Evolutionary conservation across 495 filamentous ascomycete genomes (phyloP).

Genomic region (Daldinia vernicosa): DNA sequence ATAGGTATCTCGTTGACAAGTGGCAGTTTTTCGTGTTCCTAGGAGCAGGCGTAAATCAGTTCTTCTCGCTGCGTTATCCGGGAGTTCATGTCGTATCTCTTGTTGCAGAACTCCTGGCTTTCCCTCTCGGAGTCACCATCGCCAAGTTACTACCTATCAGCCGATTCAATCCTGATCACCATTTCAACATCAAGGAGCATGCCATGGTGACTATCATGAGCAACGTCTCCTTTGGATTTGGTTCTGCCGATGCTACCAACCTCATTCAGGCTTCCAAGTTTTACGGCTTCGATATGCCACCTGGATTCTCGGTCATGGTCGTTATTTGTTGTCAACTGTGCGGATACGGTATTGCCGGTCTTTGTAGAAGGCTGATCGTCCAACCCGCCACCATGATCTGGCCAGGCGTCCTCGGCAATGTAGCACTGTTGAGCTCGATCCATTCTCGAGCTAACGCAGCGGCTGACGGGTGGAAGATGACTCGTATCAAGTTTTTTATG

Average conservation of each 20-base stretch:
- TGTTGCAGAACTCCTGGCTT: conserved; percentile 42
- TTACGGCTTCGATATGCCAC: conserved; percentile 54
- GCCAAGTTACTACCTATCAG: conserved; percentile 39
- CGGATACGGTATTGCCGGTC: conserved; percentile 55
- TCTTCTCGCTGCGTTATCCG: conserved; percentile 45
- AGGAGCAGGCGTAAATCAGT: conserved; percentile 44
- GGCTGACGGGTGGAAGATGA: conserved; percentile 42
- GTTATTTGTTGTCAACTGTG: conserved; percentile 50
- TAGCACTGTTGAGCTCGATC: conserved; percentile 42
- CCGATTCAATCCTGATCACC: conserved; percentile 50
- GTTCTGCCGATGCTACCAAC: conserved; percentile 55
- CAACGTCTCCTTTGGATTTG: conserved; percentile 46
- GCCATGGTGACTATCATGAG: conserved; percentile 51
- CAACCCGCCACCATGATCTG: conserved; percentile 44
- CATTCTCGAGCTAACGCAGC: conserved; percentile 40
- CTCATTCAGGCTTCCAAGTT: conserved; percentile 58
- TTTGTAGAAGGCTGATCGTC: conserved; percentile 58
- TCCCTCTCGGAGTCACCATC: conserved; percentile 37
- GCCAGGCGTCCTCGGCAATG: conserved; percentile 43
- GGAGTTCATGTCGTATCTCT: conserved; percentile 43
- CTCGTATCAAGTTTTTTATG: conserved; percentile 44
- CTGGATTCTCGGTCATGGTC: conserved; percentile 53
- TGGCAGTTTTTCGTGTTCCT: conserved; percentile 42
- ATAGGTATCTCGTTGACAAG: conserved; percentile 5
- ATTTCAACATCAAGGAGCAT: conserved; percentile 56